Conservation (phyloP, 2,329 filamentous ascomycete genomes). For the Alternaria arbusti region DNA sequence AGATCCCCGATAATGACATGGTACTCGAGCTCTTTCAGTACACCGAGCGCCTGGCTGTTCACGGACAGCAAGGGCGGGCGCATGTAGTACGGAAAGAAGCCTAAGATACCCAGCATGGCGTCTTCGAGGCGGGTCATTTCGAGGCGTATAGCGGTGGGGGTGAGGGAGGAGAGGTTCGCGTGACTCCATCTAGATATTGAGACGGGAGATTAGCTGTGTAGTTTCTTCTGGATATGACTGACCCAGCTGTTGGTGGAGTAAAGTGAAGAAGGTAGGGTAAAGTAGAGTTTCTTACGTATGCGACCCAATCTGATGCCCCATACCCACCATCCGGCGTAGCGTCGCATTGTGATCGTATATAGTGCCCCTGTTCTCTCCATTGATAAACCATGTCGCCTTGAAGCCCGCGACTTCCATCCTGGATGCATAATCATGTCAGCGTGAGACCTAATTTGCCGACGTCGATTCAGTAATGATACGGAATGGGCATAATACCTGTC, state of each 20-base stretch:
- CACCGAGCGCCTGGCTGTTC: constrained; percentile 38
- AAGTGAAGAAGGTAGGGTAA: no score
- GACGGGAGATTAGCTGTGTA: no score
- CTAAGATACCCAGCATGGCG: constrained; percentile 57
- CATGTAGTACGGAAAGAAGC: constrained; percentile 59
- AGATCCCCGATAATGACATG: constrained; percentile 64
- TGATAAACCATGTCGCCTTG: constrained; percentile 7
- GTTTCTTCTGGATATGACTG: no score
- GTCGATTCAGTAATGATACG: no score
- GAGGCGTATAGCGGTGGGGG: constrained; percentile 47
- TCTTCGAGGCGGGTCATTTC: constrained; percentile 57
- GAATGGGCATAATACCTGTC: not conserved
- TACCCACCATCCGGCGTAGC: not conserved
- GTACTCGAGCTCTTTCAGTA: constrained; percentile 55
- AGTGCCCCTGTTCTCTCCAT: not conserved
- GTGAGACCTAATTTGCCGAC: no score
- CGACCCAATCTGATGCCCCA: constrained; percentile 5
- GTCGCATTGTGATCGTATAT: constrained; percentile 5
- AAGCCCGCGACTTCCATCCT: not conserved
- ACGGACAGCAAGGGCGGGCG: constrained; percentile 48
- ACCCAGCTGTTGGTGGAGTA: no score
- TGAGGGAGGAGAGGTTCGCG: constrained; percentile 50
- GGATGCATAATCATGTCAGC: no score
- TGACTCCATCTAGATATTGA: constrained; percentile 53
- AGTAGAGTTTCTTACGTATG: not conserved